Evolutionary conservation across 2,329 filamentous ascomycete species (phyloP).

Genomic region (Sarocladiaceae sp.): DNA sequence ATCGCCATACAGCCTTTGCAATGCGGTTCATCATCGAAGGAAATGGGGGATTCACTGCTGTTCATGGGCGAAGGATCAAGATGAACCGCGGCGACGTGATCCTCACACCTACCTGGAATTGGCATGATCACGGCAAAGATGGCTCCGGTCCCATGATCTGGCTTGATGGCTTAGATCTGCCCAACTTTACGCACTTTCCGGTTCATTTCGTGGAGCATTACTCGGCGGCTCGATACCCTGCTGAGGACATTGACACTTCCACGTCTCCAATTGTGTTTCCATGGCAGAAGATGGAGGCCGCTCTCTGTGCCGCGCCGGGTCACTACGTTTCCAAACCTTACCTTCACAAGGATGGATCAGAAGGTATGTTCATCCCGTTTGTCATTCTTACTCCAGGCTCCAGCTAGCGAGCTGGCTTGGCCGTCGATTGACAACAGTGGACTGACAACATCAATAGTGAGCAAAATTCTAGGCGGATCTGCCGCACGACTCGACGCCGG

Average conservation of each 20-base stretch:
- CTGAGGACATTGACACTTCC: conserved; percentile 19
- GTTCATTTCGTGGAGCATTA: conserved; percentile 51
- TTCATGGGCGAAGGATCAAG: conserved; percentile 42
- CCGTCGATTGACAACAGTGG: background rate
- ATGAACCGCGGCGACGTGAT: conserved; percentile 51
- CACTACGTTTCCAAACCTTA: conserved; percentile 17
- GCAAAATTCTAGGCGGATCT: background rate
- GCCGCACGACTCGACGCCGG: conserved; percentile 26
- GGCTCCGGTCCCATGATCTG: conserved; percentile 48
- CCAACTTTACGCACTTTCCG: conserved; percentile 43
- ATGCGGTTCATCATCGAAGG: conserved; percentile 53
- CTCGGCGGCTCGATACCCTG: conserved; percentile 34
- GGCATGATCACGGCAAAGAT: conserved; percentile 48
- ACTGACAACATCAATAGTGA: too few relatives aligned
- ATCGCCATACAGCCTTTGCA: conserved; percentile 50
- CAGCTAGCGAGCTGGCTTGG: too few relatives aligned
- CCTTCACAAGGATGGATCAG: conserved; percentile 20
- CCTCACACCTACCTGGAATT: conserved; percentile 51
- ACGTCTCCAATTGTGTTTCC: conserved; percentile 46
- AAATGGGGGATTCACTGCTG: conserved; percentile 48
- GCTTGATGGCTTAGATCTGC: conserved; percentile 51
- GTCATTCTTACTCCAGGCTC: too few relatives aligned
- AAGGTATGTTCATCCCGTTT: too few relatives aligned
- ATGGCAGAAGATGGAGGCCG: conserved; percentile 37
- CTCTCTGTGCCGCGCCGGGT: conserved; percentile 26